Evolutionary conservation across 495 filamentous ascomycete genomes (phyloP).

Genomic region (Neurospora sp.): DNA sequence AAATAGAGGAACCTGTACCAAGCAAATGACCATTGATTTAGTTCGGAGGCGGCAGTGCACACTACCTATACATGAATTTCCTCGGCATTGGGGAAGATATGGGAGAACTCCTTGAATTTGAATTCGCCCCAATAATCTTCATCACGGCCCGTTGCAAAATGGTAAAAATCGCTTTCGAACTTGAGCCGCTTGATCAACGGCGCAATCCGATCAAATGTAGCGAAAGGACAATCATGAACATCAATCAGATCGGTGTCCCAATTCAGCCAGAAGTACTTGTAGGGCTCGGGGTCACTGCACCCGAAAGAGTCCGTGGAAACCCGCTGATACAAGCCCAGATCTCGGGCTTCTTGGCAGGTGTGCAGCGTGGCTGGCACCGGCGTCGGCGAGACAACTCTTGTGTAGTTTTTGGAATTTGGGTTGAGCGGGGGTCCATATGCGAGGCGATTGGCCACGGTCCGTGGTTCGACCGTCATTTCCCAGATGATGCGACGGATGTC

Average conservation of each 20-base stretch:
- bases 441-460: background rate
- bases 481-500: background rate
- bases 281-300: background rate
- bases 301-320: background rate
- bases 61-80: background rate
- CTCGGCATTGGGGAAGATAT: background rate
- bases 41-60: background rate
- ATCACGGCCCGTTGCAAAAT: background rate
- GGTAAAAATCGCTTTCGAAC: background rate
- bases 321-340: background rate
- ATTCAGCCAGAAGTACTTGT: background rate
- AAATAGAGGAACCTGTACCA: background rate
- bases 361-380: conserved; percentile 14
- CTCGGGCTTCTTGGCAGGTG: conserved; percentile 14
- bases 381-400: conserved; percentile 5
- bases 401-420: background rate
- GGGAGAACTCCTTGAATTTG: no score
- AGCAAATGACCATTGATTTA: no score
- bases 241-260: background rate
- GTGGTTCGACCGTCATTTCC: background rate
- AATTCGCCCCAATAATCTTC: no score
- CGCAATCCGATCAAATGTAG: background rate
- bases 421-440: background rate
- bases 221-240: background rate
- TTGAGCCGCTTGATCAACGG: background rate